Evolutionary conservation across 2,329 filamentous ascomycete species (phyloP).

Genomic region (Colletotrichum magnum): DNA sequence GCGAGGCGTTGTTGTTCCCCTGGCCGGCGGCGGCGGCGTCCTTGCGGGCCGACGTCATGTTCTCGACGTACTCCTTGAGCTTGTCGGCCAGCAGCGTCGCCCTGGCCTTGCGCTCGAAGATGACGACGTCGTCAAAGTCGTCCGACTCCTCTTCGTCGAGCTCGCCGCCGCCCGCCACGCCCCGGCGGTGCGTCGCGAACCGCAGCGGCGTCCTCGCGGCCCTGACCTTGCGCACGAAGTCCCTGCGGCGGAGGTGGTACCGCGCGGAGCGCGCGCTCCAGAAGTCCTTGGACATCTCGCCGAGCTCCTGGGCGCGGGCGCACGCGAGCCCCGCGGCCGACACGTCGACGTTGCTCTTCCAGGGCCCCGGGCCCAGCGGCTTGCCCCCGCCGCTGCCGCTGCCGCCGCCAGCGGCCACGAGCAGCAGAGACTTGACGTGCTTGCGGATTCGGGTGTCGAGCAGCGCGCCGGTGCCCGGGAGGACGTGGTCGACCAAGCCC

Average conservation of each 20-base stretch:
- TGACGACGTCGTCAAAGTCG: constrained; percentile 51
- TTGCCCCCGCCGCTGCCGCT: constrained; percentile 32
- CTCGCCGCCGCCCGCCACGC: constrained; percentile 27
- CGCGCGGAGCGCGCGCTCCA: constrained; percentile 54
- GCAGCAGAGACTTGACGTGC: constrained; percentile 51
- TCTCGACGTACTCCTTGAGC: constrained; percentile 36
- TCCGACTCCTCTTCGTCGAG: constrained; percentile 55
- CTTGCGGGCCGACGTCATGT: constrained; percentile 13
- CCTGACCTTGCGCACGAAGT: constrained; percentile 58
- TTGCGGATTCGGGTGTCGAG: constrained; percentile 53
- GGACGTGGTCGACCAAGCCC: constrained; percentile 56
- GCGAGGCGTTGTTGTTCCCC: neutral
- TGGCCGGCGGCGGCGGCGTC: neutral
- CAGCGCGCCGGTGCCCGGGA: constrained; percentile 49
- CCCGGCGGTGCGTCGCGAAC: constrained; percentile 55
- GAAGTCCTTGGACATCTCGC: constrained; percentile 59
- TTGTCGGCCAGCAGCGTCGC: constrained; percentile 30
- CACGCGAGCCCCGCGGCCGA: constrained; percentile 49
- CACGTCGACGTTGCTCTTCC: constrained; percentile 54
- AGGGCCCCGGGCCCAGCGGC: constrained; percentile 42
- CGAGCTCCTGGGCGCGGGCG: constrained; percentile 53
- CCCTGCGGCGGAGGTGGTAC: constrained; percentile 55
- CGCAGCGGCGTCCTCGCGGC: constrained; percentile 53
- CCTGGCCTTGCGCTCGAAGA: constrained; percentile 41
- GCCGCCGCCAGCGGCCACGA: neutral